These are phyloP conservation scores for Penicillium taxi DNA, from an alignment of 495 filamentous ascomycete genomes.

Conservation along the genomic window DNA sequence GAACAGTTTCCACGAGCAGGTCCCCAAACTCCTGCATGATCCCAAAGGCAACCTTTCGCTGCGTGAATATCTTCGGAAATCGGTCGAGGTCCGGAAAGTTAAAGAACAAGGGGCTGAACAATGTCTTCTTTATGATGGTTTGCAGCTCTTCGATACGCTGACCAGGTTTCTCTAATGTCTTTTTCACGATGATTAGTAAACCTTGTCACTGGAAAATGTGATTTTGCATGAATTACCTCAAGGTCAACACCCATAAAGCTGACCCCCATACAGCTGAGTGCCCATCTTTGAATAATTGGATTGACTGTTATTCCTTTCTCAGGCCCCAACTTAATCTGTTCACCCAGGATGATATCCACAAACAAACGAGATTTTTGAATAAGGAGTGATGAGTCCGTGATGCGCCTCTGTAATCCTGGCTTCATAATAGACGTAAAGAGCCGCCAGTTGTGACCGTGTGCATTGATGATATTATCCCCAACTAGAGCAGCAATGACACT, in stretches of 20 bases:
- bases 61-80: constrained; percentile 18
- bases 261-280: constrained; percentile 22
- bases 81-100: constrained; percentile 32
- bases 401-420: constrained; percentile 27
- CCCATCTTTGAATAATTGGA: constrained; percentile 21
- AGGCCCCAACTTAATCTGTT: constrained; percentile 1
- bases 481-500: constrained; percentile 32
- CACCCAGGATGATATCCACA: constrained; percentile 14
- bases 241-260: constrained; percentile 19
- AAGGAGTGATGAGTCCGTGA: constrained; percentile 16
- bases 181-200: background rate
- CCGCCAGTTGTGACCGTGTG: constrained; percentile 28
- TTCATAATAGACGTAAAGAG: constrained; percentile 31
- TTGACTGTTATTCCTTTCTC: constrained; percentile 11
- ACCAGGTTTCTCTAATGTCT: constrained; percentile 11
- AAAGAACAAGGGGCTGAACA: constrained; percentile 34
- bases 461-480: constrained; percentile 33
- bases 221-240: constrained; percentile 9
- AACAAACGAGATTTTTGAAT: constrained; percentile 15
- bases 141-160: constrained; percentile 22
- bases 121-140: constrained; percentile 22
- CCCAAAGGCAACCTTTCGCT: constrained; percentile 16
- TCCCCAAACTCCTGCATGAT: constrained; percentile 27
- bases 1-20: constrained; percentile 19
- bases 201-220: background rate